Evolutionary conservation across 768 basidiomycete species (phyloP), one percentile per base, ranked within the genome.

Genomic region (Scleroderma citrinum): DNA sequence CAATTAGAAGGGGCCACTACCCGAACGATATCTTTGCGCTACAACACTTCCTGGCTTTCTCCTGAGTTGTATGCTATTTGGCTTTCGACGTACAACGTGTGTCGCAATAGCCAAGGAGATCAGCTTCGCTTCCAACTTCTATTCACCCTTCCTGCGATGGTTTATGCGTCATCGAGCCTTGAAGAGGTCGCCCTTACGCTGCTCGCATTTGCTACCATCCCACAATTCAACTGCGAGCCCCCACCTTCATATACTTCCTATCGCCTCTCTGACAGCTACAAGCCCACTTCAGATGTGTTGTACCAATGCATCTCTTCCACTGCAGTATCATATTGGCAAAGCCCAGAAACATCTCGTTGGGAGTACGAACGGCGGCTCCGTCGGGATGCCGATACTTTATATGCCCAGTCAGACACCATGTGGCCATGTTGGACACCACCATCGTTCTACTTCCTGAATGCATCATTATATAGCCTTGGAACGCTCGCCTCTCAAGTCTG

Each of bases 71-170:
- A 56, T 0, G 47, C 50, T 0, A 48, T 56, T 6, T 71, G 67
- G 58, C 46, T 70, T 29, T 49, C 59, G n/a, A 36, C 58, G 2
- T 71, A 69, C 37, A 43, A 65, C 14, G 41, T 57, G 4, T 60
- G 61, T 19, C 63, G 62, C 34, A n/a, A 6, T 13, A 21, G 39
- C 23, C 14, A 47, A 1, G 49, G 49, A 23, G 7, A 21, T 7
- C 21, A 52, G 14, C 49, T 59, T 38, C 55, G 53, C 46, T 58
- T 24, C 16, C 57, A 51, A 16, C 19, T 71, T 14, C 43, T 59
- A 7, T 73, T 73, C 44, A 57, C 62, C 5, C 53, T 72, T 3
- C 54, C 68, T 3, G 58, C 68, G 1, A 60, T 71, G 59, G 60
- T 53, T 12, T 72, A 68, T 53, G 32, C 44, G 5, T 62, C 59